phyloP scores from a whole-genome alignment of 305 asterid species.

The Fraxinus latifolia region DNA sequence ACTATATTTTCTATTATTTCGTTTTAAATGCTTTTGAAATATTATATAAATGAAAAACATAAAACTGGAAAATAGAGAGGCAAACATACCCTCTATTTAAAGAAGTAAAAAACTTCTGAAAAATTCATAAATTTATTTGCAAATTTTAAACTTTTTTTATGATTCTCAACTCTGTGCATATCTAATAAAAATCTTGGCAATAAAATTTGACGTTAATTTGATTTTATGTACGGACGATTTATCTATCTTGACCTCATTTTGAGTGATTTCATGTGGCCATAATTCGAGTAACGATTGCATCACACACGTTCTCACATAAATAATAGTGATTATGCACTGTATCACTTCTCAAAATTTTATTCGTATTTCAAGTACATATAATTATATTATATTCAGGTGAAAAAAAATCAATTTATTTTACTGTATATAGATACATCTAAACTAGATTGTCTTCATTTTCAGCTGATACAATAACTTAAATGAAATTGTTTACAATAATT shows the following conservation, averaged over 20 bases:
- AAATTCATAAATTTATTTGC: neutral
- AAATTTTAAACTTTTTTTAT: too few relatives aligned
- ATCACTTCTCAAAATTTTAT: neutral
- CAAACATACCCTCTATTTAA: neutral
- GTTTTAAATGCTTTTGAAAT: neutral
- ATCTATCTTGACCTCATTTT: neutral
- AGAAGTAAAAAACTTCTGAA: neutral
- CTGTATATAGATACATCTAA: neutral
- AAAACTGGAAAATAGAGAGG: neutral
- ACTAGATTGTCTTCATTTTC: neutral
- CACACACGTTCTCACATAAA: neutral
- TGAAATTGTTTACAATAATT: neutral
- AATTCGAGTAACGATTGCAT: neutral
- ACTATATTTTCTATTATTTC: too few relatives aligned
- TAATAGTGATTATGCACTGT: too few relatives aligned
- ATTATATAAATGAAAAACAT: too few relatives aligned
- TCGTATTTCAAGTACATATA: neutral
- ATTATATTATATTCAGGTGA: neutral
- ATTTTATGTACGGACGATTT: too few relatives aligned
- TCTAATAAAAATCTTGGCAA: too few relatives aligned
- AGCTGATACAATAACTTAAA: neutral
- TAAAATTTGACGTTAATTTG: too few relatives aligned
- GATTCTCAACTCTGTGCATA: neutral
- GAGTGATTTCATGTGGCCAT: neutral
- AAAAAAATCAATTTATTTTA: neutral